A percentile compares a stretch with the other conserved stretches of the same genome.
Evolutionary conservation across 2,329 filamentous ascomycete species (phyloP).

Genomic region (Zymoseptoria pseudotritici): DNA sequence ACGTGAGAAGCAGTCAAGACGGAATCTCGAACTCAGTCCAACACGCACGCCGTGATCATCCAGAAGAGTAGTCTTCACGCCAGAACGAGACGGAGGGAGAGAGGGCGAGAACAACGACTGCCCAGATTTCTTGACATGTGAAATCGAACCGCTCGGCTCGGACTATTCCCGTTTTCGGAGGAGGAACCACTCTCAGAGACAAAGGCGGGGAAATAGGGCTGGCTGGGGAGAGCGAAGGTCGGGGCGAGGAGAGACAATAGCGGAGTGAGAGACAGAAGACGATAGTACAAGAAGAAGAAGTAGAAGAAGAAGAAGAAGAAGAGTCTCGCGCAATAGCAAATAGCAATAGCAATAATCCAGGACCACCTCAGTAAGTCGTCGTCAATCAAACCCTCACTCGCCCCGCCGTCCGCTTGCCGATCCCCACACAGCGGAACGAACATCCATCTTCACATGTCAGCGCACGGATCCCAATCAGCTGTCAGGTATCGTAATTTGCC

Average conservation of each 20-base stretch:
- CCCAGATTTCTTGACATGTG: not conserved
- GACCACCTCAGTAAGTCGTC: too few relatives aligned
- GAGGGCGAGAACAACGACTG: not conserved
- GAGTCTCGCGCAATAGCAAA: not conserved
- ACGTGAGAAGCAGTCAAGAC: not conserved
- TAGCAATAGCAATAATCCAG: not conserved
- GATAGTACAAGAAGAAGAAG: too few relatives aligned
- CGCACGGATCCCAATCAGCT: too few relatives aligned
- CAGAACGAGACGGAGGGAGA: not conserved
- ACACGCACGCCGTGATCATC: not conserved
- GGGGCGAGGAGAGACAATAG: not conserved
- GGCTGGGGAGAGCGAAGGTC: not conserved
- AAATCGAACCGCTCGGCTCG: not conserved
- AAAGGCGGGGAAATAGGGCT: not conserved
- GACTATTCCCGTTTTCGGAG: not conserved
- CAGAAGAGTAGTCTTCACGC: not conserved
- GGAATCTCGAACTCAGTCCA: constrained; percentile 3
- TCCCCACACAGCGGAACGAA: too few relatives aligned
- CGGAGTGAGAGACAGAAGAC: too few relatives aligned
- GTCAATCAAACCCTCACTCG: too few relatives aligned
- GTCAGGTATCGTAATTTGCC: too few relatives aligned
- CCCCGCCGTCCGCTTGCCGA: too few relatives aligned
- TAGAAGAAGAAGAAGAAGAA: too few relatives aligned
- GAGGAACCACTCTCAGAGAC: not conserved
- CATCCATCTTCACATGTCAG: too few relatives aligned